phyloP scores from a whole-genome alignment of 2,329 filamentous ascomycete genomes.

The Talaromyces sp. region DNA sequence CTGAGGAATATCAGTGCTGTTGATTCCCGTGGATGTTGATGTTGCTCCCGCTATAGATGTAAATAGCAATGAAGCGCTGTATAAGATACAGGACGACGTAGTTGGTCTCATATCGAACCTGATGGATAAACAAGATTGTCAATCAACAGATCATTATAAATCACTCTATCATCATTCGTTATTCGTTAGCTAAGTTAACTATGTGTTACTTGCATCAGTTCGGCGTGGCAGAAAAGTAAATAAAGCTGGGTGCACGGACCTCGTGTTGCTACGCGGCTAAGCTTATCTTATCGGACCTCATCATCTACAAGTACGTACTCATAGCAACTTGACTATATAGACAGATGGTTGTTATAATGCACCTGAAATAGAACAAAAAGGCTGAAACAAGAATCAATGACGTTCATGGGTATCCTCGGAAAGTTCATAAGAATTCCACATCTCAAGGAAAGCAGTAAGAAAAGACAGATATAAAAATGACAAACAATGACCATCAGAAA shows the following conservation, averaged over 20 bases:
- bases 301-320: background rate
- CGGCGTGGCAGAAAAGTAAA: background rate
- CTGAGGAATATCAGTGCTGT: background rate
- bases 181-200: background rate
- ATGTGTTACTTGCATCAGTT: background rate
- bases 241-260: constrained; percentile 1
- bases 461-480: background rate
- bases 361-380: background rate
- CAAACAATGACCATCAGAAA: background rate
- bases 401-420: constrained; percentile 11
- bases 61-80: background rate
- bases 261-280: constrained; percentile 5
- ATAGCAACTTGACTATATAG: background rate
- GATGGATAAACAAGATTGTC: background rate
- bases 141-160: background rate
- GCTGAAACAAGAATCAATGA: background rate
- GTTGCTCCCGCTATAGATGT: background rate
- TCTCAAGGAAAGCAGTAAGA: background rate
- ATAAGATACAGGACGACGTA: background rate
- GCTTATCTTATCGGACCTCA: background rate
- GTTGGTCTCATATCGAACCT: background rate
- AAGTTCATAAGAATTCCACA: constrained; percentile 9
- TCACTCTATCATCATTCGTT: background rate
- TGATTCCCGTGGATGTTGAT: background rate
- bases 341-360: background rate